Conservation (phyloP, 1,284 basidiomycete species). For the Fomitopsis betulina region DNA sequence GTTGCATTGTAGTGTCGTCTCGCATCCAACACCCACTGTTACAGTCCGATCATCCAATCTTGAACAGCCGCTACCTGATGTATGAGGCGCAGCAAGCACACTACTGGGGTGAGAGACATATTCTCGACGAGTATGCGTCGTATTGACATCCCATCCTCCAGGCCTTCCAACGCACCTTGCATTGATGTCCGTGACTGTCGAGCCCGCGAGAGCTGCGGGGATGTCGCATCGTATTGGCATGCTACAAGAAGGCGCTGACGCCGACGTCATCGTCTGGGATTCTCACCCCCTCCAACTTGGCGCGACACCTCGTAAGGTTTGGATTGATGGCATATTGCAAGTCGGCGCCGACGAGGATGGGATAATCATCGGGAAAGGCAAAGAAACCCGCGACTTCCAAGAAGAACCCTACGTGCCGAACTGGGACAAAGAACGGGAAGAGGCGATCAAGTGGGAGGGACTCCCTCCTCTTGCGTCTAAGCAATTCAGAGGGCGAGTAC, state of each 20-base stretch:
- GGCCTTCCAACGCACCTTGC: constrained; percentile 55
- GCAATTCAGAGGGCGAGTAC: constrained; percentile 34
- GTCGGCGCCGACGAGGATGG: constrained; percentile 44
- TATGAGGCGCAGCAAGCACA: constrained; percentile 89
- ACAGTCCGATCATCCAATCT: constrained; percentile 65
- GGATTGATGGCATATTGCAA: constrained; percentile 69
- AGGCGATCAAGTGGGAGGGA: constrained; percentile 59
- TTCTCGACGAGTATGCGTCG: background rate
- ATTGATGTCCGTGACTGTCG: constrained; percentile 72
- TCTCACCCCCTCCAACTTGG: constrained; percentile 78
- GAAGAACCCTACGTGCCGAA: constrained; percentile 53
- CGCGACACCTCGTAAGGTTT: constrained; percentile 72
- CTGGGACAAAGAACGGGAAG: constrained; percentile 52
- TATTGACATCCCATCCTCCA: background rate
- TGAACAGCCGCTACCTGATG: constrained; percentile 76
- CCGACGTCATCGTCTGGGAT: constrained; percentile 69
- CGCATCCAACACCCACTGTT: background rate
- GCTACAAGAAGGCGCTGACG: constrained; percentile 54
- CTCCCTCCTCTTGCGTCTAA: constrained; percentile 55
- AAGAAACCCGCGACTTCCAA: constrained; percentile 32
- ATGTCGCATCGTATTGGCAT: constrained; percentile 80
- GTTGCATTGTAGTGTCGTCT: too few relatives aligned
- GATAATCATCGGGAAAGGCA: constrained; percentile 26
- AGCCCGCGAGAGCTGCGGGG: constrained; percentile 75
- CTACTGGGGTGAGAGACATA: constrained; percentile 47